A percentile compares a stretch with the other conserved stretches of the same genome.
Conservation (phyloP, 2,329 filamentous ascomycete genomes). For the Erysiphe pisi region DNA sequence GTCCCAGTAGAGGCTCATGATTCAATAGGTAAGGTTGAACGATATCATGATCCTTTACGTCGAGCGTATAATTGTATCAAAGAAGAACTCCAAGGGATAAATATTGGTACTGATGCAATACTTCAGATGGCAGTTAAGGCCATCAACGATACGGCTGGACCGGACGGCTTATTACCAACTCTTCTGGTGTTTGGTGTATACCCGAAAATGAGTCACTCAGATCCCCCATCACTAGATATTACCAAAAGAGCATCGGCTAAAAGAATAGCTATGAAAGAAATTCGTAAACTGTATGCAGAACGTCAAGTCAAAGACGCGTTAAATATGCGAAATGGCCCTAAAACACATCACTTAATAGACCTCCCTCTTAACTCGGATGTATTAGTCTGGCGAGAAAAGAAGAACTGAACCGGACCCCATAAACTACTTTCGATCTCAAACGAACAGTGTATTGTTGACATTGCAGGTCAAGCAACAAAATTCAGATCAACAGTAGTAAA, state of each 20-base stretch:
- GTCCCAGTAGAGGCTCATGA: no score
- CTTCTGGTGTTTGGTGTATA: conserved; percentile 1
- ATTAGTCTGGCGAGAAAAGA: neutral
- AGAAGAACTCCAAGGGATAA: neutral
- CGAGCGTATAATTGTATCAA: neutral
- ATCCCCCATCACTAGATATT: neutral
- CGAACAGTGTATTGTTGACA: neutral
- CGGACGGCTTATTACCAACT: neutral
- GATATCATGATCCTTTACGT: neutral
- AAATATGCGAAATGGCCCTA: neutral
- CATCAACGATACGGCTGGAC: conserved; percentile 15
- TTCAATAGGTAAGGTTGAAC: conserved; percentile 21
- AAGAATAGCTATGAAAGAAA: neutral
- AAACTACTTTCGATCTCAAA: neutral
- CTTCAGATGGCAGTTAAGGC: neutral
- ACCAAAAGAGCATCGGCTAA: neutral
- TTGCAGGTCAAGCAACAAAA: neutral
- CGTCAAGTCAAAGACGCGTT: neutral
- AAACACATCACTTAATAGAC: neutral
- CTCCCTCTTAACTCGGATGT: neutral
- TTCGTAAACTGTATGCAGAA: neutral
- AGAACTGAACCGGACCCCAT: neutral
- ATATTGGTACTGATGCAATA: neutral
- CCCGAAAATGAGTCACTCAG: neutral
- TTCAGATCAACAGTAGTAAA: neutral